These are phyloP conservation scores for Starmerella apis DNA, from an alignment of 805 yeast species.

Conservation along the genomic window DNA sequence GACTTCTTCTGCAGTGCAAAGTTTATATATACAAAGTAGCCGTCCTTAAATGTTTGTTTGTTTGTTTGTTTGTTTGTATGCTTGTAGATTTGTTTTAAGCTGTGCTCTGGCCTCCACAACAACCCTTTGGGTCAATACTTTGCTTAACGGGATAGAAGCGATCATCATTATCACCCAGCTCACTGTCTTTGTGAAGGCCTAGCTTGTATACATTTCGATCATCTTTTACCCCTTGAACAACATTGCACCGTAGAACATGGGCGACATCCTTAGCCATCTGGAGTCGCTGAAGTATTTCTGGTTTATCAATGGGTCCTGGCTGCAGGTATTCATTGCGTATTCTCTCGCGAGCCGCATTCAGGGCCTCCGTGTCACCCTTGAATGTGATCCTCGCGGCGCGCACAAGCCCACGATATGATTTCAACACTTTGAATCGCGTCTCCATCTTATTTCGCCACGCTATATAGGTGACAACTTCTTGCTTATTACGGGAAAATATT, in stretches of 20 bases:
- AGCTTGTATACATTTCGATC: conserved; percentile 33
- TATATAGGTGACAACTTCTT: too few species aligned
- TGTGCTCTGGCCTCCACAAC: conserved; percentile 17
- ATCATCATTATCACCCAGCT: conserved; percentile 77
- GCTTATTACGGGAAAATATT: too few species aligned
- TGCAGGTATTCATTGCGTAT: conserved; percentile 20
- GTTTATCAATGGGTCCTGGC: conserved; percentile 14
- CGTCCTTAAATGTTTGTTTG: too few species aligned
- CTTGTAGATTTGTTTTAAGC: too few species aligned
- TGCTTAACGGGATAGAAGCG: background rate
- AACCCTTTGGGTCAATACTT: conserved; percentile 8
- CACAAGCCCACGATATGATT: conserved; percentile 21
- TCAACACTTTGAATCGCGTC: conserved; percentile 13
- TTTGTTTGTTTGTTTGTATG: too few species aligned
- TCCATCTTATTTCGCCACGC: too few species aligned
- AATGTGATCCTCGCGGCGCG: conserved; percentile 25
- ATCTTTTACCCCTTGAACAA: conserved; percentile 68
- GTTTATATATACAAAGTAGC: too few species aligned
- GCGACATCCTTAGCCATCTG: conserved; percentile 61
- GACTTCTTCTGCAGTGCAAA: too few species aligned
- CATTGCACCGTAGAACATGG: conserved; percentile 52
- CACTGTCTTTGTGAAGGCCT: conserved; percentile 71
- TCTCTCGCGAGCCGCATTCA: conserved; percentile 19
- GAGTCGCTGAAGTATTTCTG: conserved; percentile 40
- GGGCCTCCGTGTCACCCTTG: conserved; percentile 19